Base-by-base conservation (phyloP, 2,329 filamentous ascomycete genomes). In the Beauveria scarabaeidicola region DNA sequence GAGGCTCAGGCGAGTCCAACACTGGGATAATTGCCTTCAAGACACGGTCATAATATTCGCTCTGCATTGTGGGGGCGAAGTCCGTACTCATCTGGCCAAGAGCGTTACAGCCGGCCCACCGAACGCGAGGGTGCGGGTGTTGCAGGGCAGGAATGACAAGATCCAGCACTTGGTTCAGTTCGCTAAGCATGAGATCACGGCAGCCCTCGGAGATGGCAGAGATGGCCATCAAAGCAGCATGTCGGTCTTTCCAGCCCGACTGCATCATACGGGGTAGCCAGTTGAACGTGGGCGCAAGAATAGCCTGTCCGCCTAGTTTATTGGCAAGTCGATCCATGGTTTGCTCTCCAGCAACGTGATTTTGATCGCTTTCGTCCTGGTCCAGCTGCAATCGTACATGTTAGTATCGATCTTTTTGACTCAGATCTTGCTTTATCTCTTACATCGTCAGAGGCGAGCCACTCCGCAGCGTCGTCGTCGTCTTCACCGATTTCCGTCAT, bases 11-110 rank as follows among this genome's bases (percentile, higher is more conserved):
- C 2, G 91, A 95, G 68, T 92, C 85, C 6, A 99, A 82, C 1
- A 97, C 93, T 1, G 93, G 92, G 58, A 99, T 91, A 59, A 99
- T 94, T 65, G 91, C 91, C 66, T 87, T 90, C 55, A 99, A 81
- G 17, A 99, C 90, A 48, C 87, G 81, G 64, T 90, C 84, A 73
- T 96, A 94, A 73, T 96, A 96, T 68, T 96, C 94, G 66, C 90
- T 89, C 74, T 99, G 94, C 93, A 99, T 97, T 11, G 89, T 95
- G 13, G 92, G 92, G 13, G 95, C 93, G 73, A 99, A 99, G 70
- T 99, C 94, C 36, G 94, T 99, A 77, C 93, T 97, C 94, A 99
- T 99, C 74, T 99, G 94, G 29, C 94, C 94, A n/a, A 99, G 82
- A 46, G 94, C 94, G 70, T 99, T 97, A 78, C 94, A 99, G 38